Evolutionary conservation across 495 filamentous ascomycete species (phyloP).

Genomic region (Penicillium desertorum): DNA sequence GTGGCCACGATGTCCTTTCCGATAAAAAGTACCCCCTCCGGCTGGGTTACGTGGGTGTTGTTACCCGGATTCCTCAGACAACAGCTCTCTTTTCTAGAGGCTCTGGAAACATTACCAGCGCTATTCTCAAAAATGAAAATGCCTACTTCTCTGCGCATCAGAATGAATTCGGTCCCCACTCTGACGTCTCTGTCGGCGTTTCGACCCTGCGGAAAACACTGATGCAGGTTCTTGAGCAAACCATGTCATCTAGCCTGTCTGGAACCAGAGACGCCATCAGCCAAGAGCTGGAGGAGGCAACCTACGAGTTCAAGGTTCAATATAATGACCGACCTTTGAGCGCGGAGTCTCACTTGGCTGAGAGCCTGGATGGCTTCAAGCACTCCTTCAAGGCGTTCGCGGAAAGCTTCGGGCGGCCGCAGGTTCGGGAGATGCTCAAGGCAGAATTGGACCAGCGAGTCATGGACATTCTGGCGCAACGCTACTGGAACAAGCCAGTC

Average conservation of each 20-base stretch:
- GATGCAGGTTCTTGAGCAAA: slow-evolving; percentile 95
- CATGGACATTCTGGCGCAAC: slow-evolving; percentile 87
- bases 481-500: slow-evolving; percentile 98
- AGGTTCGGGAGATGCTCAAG: slow-evolving; percentile 89
- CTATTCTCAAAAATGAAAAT: slow-evolving; percentile 85
- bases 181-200: slow-evolving; percentile 74
- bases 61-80: slow-evolving; percentile 74
- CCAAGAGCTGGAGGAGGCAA: slow-evolving; percentile 94
- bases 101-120: slow-evolving; percentile 73
- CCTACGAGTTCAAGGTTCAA: slow-evolving; percentile 99
- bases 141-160: slow-evolving; percentile 85
- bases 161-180: slow-evolving; percentile 70
- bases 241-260: slow-evolving; percentile 88
- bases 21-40: slow-evolving; percentile 94
- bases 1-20: slow-evolving; percentile 72
- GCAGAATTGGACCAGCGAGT: slow-evolving; percentile 91
- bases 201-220: slow-evolving; percentile 87
- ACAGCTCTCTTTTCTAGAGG: slow-evolving; percentile 82
- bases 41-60: slow-evolving; percentile 95
- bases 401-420: slow-evolving; percentile 81
- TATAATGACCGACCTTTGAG: slow-evolving; percentile 96
- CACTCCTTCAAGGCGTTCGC: slow-evolving; percentile 94
- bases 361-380: slow-evolving; percentile 94
- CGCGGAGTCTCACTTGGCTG: slow-evolving; percentile 93
- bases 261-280: slow-evolving; percentile 87